These are phyloP conservation scores for Penicillium nucicola DNA, from an alignment of 495 filamentous ascomycete genomes.

Conservation along the genomic window DNA sequence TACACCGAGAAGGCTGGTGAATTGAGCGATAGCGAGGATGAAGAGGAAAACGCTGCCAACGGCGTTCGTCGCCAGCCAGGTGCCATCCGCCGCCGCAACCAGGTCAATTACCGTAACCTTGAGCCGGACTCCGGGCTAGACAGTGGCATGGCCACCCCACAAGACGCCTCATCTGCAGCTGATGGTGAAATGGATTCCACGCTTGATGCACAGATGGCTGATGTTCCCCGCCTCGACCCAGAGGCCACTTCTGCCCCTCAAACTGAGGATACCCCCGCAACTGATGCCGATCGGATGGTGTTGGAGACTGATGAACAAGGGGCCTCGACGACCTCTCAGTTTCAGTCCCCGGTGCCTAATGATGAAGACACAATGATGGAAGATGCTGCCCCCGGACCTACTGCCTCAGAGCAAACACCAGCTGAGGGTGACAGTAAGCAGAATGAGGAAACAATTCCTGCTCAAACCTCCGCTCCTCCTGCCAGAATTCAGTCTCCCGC, in stretches of 20 bases:
- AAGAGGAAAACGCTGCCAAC: slow-evolving; percentile 72
- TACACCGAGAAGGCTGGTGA: slow-evolving; percentile 71
- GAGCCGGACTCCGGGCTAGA: slow-evolving; percentile 65
- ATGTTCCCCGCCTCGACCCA: slow-evolving; percentile 43
- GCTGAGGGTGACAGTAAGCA: slow-evolving; percentile 21
- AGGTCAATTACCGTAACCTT: slow-evolving; percentile 68
- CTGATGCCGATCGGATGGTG: slow-evolving; percentile 37
- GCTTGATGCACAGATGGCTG: slow-evolving; percentile 48
- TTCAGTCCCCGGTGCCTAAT: slow-evolving; percentile 47
- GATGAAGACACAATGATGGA: slow-evolving; percentile 66
- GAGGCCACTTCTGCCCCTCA: slow-evolving; percentile 23
- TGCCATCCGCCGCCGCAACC: slow-evolving; percentile 57
- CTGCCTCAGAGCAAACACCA: slow-evolving; percentile 19
- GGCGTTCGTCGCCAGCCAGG: slow-evolving; percentile 66
- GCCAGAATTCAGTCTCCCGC: slow-evolving; percentile 14
- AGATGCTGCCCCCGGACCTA: slow-evolving; percentile 41
- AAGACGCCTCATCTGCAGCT: slow-evolving; percentile 46
- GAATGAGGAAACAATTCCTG: slow-evolving; percentile 21
- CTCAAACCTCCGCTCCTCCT: slow-evolving; percentile 19
- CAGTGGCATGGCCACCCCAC: slow-evolving; percentile 56
- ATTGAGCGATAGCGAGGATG: slow-evolving; percentile 82
- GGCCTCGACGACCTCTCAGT: slow-evolving; percentile 36
- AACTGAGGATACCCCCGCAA: slow-evolving; percentile 34
- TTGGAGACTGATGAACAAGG: slow-evolving; percentile 39
- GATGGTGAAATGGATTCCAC: slow-evolving; percentile 49